These are phyloP conservation scores for Fusarium staphyleae DNA, from an alignment of 2,329 filamentous ascomycete genomes.

Conservation along the genomic window DNA sequence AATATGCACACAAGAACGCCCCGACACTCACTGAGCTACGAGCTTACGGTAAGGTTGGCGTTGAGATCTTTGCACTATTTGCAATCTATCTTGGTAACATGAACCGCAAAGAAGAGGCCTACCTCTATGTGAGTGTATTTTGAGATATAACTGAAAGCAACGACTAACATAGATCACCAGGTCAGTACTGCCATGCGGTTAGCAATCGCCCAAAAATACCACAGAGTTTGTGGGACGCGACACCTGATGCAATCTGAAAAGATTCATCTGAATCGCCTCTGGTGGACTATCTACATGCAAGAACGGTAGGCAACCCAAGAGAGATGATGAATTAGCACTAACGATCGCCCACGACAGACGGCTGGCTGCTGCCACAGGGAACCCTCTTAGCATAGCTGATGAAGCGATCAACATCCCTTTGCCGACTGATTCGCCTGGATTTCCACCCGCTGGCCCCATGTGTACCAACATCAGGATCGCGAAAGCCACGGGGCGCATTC, in stretches of 20 bases:
- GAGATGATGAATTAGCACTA: not conserved
- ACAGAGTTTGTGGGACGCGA: slow-evolving; percentile 39
- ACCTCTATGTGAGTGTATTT: slow-evolving; percentile 32
- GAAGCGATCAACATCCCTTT: slow-evolving; percentile 39
- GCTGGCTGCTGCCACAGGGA: slow-evolving; percentile 37
- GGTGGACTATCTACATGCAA: slow-evolving; percentile 45
- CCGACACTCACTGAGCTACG: slow-evolving; percentile 40
- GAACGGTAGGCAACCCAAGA: slow-evolving; percentile 29
- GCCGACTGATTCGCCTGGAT: slow-evolving; percentile 40
- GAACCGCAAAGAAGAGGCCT: slow-evolving; percentile 39
- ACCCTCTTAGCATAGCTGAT: slow-evolving; percentile 37
- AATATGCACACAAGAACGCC: slow-evolving; percentile 40
- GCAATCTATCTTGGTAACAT: slow-evolving; percentile 38
- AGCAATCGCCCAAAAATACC: slow-evolving; percentile 42
- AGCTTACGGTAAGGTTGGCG: slow-evolving; percentile 39
- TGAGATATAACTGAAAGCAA: too few relatives aligned
- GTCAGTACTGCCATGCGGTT: slow-evolving; percentile 42
- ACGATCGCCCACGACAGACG: slow-evolving; percentile 16
- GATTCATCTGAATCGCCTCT: slow-evolving; percentile 40
- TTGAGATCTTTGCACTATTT: slow-evolving; percentile 41
- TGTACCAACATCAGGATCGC: slow-evolving; percentile 42
- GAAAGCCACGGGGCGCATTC: slow-evolving; percentile 37
- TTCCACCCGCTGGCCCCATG: slow-evolving; percentile 40
- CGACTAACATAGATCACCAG: slow-evolving; percentile 7
- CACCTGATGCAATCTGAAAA: slow-evolving; percentile 40